These are phyloP conservation scores for Zygoascus sp. DNA, from an alignment of 1,139 yeast genomes.

Conservation along the genomic window DNA sequence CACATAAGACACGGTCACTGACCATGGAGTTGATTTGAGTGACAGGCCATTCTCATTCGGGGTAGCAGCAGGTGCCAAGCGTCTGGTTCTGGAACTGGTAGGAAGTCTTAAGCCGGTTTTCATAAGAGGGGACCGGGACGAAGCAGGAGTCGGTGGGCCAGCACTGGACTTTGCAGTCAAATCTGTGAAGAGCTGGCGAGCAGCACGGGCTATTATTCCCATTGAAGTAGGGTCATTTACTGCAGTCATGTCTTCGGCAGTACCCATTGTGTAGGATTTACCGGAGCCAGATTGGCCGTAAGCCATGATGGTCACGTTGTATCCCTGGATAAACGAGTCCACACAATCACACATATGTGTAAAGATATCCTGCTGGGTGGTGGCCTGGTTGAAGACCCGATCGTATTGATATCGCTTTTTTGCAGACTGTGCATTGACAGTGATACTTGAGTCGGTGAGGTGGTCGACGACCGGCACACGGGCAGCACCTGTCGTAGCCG, in stretches of 20 bases:
- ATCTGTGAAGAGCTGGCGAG: slow-evolving; percentile 18
- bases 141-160: background rate
- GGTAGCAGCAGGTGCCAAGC: background rate
- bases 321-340: slow-evolving; percentile 24
- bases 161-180: background rate
- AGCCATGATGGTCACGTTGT: slow-evolving; percentile 33
- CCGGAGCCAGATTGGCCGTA: slow-evolving; percentile 36
- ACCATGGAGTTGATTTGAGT: slow-evolving; percentile 17
- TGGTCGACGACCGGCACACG: slow-evolving; percentile 7
- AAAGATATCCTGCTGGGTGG: slow-evolving; percentile 26
- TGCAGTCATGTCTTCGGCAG: slow-evolving; percentile 19
- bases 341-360: slow-evolving; percentile 20
- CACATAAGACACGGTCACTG: slow-evolving; percentile 35
- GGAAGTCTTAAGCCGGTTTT: slow-evolving; percentile 9
- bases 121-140: slow-evolving; percentile 1
- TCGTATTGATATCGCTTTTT: slow-evolving; percentile 24
- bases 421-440: slow-evolving; percentile 4
- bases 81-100: background rate
- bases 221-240: slow-evolving; percentile 13
- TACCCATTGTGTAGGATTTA: slow-evolving; percentile 35
- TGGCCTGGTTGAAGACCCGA: slow-evolving; percentile 22
- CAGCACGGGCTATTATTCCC: slow-evolving; percentile 26
- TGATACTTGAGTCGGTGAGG: slow-evolving; percentile 7
- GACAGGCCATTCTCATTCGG: background rate
- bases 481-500: background rate